phyloP scores from a whole-genome alignment of 1,284 basidiomycete genomes.

The Phenoliferia sp. region DNA sequence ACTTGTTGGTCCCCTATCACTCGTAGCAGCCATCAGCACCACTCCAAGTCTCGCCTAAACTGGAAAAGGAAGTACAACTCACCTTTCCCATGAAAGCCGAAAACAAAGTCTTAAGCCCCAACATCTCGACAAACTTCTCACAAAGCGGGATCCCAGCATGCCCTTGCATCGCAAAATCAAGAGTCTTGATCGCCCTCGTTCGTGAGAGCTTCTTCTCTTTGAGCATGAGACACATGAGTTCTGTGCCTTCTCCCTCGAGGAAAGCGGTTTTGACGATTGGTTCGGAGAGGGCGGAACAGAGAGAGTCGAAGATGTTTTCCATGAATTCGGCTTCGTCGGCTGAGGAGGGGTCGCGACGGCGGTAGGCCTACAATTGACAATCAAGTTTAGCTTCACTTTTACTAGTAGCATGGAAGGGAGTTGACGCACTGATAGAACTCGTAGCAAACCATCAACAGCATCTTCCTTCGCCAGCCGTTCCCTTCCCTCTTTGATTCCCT shows the following conservation, averaged over 20 bases:
- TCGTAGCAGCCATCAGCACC: not conserved
- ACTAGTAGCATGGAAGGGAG: conserved; percentile 8
- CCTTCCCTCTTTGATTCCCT: conserved; percentile 46
- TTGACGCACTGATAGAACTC: conserved; percentile 68
- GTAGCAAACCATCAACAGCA: conserved; percentile 68
- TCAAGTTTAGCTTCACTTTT: not conserved
- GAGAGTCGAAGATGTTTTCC: conserved; percentile 87
- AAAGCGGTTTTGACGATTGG: conserved; percentile 73
- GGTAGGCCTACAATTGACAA: conserved; percentile 18
- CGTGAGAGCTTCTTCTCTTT: conserved; percentile 78
- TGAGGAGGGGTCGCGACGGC: conserved; percentile 63
- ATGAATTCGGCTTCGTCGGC: conserved; percentile 93
- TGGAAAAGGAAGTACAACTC: conserved; percentile 11
- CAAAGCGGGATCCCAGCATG: conserved; percentile 61
- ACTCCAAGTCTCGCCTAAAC: not conserved
- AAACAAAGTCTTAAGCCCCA: conserved; percentile 85
- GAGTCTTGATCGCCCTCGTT: conserved; percentile 76
- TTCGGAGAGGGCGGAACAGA: conserved; percentile 77
- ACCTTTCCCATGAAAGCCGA: conserved; percentile 91
- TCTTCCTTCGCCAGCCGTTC: conserved; percentile 61
- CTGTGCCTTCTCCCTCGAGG: conserved; percentile 84
- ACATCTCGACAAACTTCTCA: conserved; percentile 77
- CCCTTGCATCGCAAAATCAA: conserved; percentile 87
- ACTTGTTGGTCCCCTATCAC: conserved; percentile 8
- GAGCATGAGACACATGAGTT: conserved; percentile 95